Conservation (phyloP, 495 filamentous ascomycete species). For the Tuber magnatum region DNA sequence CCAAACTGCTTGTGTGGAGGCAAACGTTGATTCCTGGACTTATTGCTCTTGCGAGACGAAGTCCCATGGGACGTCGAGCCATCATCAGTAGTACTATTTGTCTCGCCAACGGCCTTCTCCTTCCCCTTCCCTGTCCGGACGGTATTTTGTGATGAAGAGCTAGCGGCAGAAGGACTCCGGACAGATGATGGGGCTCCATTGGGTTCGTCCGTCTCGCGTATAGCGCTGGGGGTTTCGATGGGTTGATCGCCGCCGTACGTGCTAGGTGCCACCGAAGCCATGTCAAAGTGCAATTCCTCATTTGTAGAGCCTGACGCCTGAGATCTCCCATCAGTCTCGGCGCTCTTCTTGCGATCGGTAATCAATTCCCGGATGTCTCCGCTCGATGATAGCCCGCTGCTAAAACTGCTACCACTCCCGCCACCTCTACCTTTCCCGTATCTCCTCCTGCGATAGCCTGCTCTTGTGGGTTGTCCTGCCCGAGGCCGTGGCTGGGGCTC, state of each 20-base stretch:
- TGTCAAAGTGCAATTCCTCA: background rate
- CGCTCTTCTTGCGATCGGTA: conserved; percentile 9
- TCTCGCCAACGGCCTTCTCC: conserved; percentile 15
- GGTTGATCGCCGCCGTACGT: background rate
- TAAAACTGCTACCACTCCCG: conserved; percentile 7
- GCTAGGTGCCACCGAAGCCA: background rate
- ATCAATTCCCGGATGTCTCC: conserved; percentile 10
- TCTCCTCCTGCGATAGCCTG: conserved; percentile 12
- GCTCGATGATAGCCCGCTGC: conserved; percentile 9
- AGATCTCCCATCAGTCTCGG: background rate
- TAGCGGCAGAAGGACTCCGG: background rate
- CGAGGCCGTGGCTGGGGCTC: conserved; percentile 4
- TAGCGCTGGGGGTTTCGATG: background rate
- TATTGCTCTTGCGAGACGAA: conserved; percentile 10
- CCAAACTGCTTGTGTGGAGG: conserved; percentile 19
- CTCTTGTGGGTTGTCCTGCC: conserved; percentile 18
- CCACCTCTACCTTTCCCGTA: conserved; percentile 16
- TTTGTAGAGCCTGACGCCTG: background rate
- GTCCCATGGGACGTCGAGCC: conserved; percentile 15
- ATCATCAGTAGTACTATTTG: conserved; percentile 14
- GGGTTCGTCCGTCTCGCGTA: background rate
- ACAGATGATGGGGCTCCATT: background rate
- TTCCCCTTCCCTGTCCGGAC: conserved; percentile 26
- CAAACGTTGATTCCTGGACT: conserved; percentile 19
- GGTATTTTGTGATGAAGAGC: background rate